A percentile compares a stretch with the other conserved stretches of the same genome.
Conservation (phyloP, 1,284 basidiomycete species). For the Rhodofomes roseus region DNA sequence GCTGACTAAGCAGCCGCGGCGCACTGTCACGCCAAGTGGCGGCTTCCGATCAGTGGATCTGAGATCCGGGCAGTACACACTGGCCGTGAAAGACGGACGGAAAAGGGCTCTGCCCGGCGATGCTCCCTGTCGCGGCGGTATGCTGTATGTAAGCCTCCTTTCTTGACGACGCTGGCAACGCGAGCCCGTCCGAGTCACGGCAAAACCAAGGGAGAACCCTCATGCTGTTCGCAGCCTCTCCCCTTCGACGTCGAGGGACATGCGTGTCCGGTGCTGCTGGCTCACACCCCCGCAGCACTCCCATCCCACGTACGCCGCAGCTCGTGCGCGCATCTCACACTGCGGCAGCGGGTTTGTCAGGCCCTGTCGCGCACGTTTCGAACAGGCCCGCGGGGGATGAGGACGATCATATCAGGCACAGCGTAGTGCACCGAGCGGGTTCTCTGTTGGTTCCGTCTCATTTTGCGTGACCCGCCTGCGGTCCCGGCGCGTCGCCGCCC, state of each 20-base stretch:
- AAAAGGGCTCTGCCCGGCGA: neutral
- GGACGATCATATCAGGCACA: neutral
- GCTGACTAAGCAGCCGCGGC: neutral
- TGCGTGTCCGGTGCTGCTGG: neutral
- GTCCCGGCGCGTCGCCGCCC: neutral
- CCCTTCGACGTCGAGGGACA: neutral
- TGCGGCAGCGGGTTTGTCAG: neutral
- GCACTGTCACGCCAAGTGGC: neutral
- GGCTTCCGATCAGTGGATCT: neutral
- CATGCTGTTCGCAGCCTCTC: neutral
- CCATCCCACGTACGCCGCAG: neutral
- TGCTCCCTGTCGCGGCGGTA: neutral
- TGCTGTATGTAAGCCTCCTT: neutral
- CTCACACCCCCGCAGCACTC: neutral
- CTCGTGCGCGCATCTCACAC: neutral
- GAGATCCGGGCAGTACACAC: neutral
- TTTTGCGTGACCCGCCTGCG: neutral
- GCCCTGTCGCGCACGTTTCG: neutral
- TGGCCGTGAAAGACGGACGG: neutral
- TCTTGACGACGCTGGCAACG: neutral
- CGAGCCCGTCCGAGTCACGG: neutral
- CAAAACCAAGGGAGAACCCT: slow-evolving; percentile 1
- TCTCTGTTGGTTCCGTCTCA: neutral
- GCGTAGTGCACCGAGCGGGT: neutral
- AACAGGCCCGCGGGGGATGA: neutral